A percentile compares a stretch with the other conserved stretches of the same genome.
phyloP scores from a whole-genome alignment of 2,329 filamentous ascomycete species.

The Claviceps quebecensis region DNA sequence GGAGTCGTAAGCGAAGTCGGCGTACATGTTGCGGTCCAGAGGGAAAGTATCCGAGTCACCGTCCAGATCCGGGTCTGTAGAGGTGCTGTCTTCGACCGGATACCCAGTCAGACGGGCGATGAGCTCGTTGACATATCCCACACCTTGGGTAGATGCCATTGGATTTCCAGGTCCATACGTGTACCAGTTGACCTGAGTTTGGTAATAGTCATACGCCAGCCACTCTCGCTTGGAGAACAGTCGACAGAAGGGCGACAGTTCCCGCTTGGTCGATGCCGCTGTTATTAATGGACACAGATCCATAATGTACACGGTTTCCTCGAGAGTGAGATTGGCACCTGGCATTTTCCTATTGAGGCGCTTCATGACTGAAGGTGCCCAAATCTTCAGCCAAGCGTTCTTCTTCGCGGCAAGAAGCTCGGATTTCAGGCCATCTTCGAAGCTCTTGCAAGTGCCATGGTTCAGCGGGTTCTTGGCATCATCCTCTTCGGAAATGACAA shows the following conservation, averaged over 20 bases:
- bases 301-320: constrained; percentile 62
- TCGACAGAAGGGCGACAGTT: constrained; percentile 56
- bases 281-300: constrained; percentile 80
- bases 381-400: constrained; percentile 44
- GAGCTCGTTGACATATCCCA: constrained; percentile 79
- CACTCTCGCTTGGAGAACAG: constrained; percentile 65
- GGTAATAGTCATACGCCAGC: constrained; percentile 66
- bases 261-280: constrained; percentile 40
- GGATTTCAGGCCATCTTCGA: constrained; percentile 45
- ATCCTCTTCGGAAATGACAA: constrained; percentile 53
- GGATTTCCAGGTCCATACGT: constrained; percentile 63
- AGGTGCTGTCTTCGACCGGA: constrained; percentile 59
- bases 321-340: constrained; percentile 48
- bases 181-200: constrained; percentile 74
- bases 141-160: constrained; percentile 70
- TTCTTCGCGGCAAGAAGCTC: constrained; percentile 37
- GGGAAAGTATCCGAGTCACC: constrained; percentile 56
- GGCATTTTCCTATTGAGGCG: constrained; percentile 56
- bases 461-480: constrained; percentile 70
- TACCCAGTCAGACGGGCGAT: constrained; percentile 60
- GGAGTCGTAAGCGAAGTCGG: constrained; percentile 89
- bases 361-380: constrained; percentile 51
- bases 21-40: constrained; percentile 53
- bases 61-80: constrained; percentile 67
- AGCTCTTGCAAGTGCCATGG: constrained; percentile 56